Evolutionary conservation across 140 eudicot genomes (phyloP), one percentile per base, ranked within the genome.

Genomic region (Stevia rebaudiana): DNA sequence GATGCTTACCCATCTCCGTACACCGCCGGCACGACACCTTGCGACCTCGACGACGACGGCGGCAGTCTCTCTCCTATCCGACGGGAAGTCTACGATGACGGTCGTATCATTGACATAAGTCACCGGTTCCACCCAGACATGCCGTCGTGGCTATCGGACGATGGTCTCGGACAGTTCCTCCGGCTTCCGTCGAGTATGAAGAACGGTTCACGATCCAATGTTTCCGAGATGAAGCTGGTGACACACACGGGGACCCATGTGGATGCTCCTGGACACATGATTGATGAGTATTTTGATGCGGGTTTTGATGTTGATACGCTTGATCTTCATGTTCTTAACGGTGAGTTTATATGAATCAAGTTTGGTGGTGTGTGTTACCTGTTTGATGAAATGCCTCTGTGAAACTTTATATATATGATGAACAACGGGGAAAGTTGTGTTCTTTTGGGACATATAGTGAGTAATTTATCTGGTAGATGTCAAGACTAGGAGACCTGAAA

Each of bases 231-330:
- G 88, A 90, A 82, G 61, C 19, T 90, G 18, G 79, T 85, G 3
- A 63, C 95, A 19, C 98, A 90, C 63, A 84, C 98, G 1, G 96
- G 96, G 35, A 87, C 96, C 9, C 95, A 91, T 62, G 94, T 87
- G 25, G 96, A 90, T 64, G 84, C 98, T 43, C 95, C 97, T 0
- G 94, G 91, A 0, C 97, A 87, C 63, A 83, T 90, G 24, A 82
- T 15, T 35, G 94, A 90, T 72, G 80, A 87, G 16, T 90, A 90
- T 67, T 82, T 84, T 65, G 94, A 90, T 48, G 90, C 94, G 11
- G 82, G 84, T 0, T 79, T 75, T 13, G 81, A 81, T 46, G 81
- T 79, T 22, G 88, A 82, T 46, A 68, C 84, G 7, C 79, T 82
- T 2, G 88, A 75, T 41, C 86, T 81, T 60, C 58, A 68, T 63